Percentiles rank a stretch among this genome's conserved stretches.
phyloP scores from a whole-genome alignment of 495 filamentous ascomycete genomes.

The Choiromyces venosus region DNA sequence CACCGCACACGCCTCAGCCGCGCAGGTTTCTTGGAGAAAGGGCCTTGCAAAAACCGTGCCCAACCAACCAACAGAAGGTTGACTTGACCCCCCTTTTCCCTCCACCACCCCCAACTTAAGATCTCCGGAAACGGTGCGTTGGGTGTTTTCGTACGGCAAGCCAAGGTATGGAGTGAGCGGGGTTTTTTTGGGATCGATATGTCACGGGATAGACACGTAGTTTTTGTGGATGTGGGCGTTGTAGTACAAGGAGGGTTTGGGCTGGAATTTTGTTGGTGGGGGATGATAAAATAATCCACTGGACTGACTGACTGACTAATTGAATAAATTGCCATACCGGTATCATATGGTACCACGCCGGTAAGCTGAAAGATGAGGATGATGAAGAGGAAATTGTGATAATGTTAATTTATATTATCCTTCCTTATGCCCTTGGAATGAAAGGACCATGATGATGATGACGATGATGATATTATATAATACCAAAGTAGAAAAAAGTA shows the following conservation, averaged over 20 bases:
- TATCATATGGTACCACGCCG: no score
- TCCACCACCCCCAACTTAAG: neutral
- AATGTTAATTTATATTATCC: neutral
- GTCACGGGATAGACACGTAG: neutral
- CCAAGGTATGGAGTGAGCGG: neutral
- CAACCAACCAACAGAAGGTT: neutral
- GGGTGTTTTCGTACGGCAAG: neutral
- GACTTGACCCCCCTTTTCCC: neutral
- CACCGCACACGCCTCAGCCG: neutral
- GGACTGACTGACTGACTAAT: no score
- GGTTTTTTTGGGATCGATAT: neutral
- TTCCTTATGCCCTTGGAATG: neutral
- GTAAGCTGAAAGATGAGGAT: neutral
- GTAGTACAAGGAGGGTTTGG: neutral
- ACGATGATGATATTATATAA: no score
- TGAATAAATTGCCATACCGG: neutral
- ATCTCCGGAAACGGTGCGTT: conserved; percentile 1
- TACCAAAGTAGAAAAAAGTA: no score
- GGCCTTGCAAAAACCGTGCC: neutral
- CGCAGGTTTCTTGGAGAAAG: neutral
- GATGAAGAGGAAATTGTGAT: neutral
- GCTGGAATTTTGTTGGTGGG: neutral
- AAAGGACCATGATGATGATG: neutral
- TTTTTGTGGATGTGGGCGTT: neutral
- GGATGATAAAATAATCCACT: neutral